Percentiles rank a stretch among this genome's conserved stretches.
These are phyloP conservation scores for Xanthoconium separans DNA, from an alignment of 1,284 basidiomycete species.

Conservation along the genomic window DNA sequence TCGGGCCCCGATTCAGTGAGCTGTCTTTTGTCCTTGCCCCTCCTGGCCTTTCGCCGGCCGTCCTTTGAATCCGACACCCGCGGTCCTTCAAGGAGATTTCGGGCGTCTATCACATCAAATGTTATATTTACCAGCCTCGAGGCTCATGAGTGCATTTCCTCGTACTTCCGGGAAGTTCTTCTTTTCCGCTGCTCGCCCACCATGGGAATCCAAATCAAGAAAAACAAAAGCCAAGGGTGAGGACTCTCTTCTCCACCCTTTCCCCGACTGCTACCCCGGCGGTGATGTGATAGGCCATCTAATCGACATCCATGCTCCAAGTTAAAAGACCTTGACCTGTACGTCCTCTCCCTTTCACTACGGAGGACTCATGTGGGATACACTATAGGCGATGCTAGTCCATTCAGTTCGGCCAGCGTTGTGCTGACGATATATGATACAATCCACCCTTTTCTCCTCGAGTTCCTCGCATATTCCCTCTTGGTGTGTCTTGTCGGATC, in stretches of 20 bases:
- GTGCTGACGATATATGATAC: not conserved
- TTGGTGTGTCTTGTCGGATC: conserved; percentile 7
- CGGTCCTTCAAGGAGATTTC: conserved; percentile 1
- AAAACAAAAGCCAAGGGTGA: conserved; percentile 3
- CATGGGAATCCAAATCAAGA: not conserved
- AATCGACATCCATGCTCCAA: conserved; percentile 59
- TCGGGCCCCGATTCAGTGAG: conserved; percentile 8
- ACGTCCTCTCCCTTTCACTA: conserved; percentile 78
- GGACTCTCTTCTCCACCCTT: conserved; percentile 20
- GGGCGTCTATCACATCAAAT: conserved; percentile 12
- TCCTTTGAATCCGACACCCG: not conserved
- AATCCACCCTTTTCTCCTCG: not conserved
- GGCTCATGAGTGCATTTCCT: conserved; percentile 7
- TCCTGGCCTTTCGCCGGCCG: not conserved
- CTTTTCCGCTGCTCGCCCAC: conserved; percentile 1
- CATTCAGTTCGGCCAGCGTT: not conserved
- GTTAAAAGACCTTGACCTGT: conserved; percentile 66
- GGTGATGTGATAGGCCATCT: conserved; percentile 78
- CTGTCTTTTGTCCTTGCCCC: not conserved
- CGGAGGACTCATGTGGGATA: conserved; percentile 72
- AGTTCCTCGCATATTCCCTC: not conserved
- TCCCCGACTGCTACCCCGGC: conserved; percentile 52
- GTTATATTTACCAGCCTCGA: conserved; percentile 20
- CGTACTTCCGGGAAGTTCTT: conserved; percentile 13
- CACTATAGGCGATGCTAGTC: conserved; percentile 50